phyloP scores from a whole-genome alignment of 2,329 filamentous ascomycete species.

The Nemania abortiva region DNA sequence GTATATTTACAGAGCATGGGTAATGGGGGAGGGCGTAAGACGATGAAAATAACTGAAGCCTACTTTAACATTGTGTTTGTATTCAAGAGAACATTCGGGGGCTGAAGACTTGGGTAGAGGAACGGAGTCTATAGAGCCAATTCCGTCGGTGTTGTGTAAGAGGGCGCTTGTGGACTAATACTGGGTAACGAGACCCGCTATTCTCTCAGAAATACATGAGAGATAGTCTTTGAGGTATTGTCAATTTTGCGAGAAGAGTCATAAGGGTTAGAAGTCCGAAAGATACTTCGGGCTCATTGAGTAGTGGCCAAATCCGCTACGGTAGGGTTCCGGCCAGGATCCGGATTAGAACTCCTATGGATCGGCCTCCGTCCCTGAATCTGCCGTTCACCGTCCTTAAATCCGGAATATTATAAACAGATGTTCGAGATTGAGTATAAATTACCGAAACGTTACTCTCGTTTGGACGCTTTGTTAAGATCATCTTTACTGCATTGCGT shows the following conservation, averaged over 20 bases:
- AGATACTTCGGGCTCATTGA: background rate
- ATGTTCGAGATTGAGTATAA: background rate
- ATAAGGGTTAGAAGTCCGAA: background rate
- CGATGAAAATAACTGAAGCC: background rate
- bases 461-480: background rate
- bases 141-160: conserved; percentile 12
- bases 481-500: background rate
- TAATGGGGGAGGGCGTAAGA: background rate
- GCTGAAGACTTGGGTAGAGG: background rate
- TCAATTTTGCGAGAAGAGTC: background rate
- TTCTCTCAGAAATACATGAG: background rate
- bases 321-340: background rate
- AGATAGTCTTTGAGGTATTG: background rate
- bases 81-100: background rate
- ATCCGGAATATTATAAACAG: background rate
- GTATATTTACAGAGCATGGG: background rate
- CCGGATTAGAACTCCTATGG: conserved; percentile 6
- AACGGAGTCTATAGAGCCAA: background rate
- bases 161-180: background rate
- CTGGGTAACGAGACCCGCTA: background rate
- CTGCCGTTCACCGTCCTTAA: background rate
- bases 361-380: background rate
- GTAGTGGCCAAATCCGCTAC: background rate
- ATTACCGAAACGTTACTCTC: background rate
- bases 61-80: background rate